phyloP scores from a whole-genome alignment of 768 basidiomycete genomes.

The Tulasnella sp. region DNA sequence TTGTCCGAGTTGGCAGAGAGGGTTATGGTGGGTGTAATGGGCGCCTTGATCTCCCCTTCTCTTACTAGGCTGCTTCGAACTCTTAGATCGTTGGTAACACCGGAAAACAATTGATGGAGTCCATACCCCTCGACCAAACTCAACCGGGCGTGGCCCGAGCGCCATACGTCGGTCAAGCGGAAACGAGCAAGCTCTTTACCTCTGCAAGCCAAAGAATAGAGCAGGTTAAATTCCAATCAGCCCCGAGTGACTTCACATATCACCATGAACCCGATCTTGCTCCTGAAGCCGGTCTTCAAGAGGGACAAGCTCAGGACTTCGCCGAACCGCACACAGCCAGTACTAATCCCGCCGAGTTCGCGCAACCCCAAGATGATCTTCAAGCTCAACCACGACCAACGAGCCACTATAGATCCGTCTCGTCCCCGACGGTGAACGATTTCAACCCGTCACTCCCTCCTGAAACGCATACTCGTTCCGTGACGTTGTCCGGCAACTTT shows the following conservation, averaged over 20 bases:
- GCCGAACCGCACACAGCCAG: background rate
- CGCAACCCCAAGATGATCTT: background rate
- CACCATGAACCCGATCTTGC: slow-evolving; percentile 14
- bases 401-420: background rate
- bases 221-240: slow-evolving; percentile 31
- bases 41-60: background rate
- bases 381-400: background rate
- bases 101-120: slow-evolving; percentile 53
- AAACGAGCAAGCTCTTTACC: slow-evolving; percentile 56
- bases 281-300: background rate
- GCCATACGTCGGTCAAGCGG: slow-evolving; percentile 63
- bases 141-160: slow-evolving; percentile 75
- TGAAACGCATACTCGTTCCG: background rate
- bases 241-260: slow-evolving; percentile 17
- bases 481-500: background rate
- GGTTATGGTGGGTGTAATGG: slow-evolving; percentile 45
- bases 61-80: slow-evolving; percentile 2
- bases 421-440: background rate
- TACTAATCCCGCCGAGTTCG: slow-evolving; percentile 10
- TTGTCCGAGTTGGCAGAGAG: slow-evolving; percentile 81
- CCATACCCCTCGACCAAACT: slow-evolving; percentile 73
- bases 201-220: slow-evolving; percentile 51
- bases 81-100: slow-evolving; percentile 49
- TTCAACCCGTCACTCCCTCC: background rate
- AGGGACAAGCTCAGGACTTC: background rate